Base-by-base conservation (phyloP, 169 alveolate genomes). In the Cardiosporidium cionae region DNA sequence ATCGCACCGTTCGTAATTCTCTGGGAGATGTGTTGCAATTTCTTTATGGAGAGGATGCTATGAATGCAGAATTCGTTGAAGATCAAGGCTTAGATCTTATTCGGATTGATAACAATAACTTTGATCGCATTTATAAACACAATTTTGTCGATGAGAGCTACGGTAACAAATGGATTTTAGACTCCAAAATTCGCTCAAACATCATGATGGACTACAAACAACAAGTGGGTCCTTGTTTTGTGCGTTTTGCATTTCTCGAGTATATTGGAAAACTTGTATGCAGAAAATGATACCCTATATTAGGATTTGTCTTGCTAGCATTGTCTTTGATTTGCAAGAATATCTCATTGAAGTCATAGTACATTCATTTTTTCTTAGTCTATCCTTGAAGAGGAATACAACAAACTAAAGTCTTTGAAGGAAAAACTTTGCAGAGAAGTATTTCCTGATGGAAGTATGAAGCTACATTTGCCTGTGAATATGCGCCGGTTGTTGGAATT, bases 11-110 rank as follows among this genome's bases (percentile, higher is more conserved):
- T 29, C 92, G 99, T 76, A 96, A 96, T 77, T 89, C 96, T 34
- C 74, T 79, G 37, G 98, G 99, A 58, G 98, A 95, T 73, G 95
- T 98, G 52, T 81, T 97, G 76, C 97, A 98, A 89, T 97, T 97
- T 79, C 87, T 96, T 32, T 98, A 98, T 88, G 99, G 99, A n/a
- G 99, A 98, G 87, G 99, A 98, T 82, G 99, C 99, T 68, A 94
- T 97, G 98, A 98, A 97, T 7, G 99, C 99, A 28, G 99, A 97
- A 80, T 95, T 86, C 84, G 95, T 97, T 32, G 99, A 98, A 84
- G 99, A 97, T 87, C 97, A 96, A 81, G 91, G 84, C 53, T 79
- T 96, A 27, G 98, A 93, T 74, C 79, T 94, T 74, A 84, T 96
- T 81, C 90, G 88, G 74, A 76, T 96, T 87, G 96, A 94, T 76